Evolutionary conservation across 1,284 basidiomycete species (phyloP), one percentile per base, ranked within the genome.

Genomic region (Macrocystidia cucumis): DNA sequence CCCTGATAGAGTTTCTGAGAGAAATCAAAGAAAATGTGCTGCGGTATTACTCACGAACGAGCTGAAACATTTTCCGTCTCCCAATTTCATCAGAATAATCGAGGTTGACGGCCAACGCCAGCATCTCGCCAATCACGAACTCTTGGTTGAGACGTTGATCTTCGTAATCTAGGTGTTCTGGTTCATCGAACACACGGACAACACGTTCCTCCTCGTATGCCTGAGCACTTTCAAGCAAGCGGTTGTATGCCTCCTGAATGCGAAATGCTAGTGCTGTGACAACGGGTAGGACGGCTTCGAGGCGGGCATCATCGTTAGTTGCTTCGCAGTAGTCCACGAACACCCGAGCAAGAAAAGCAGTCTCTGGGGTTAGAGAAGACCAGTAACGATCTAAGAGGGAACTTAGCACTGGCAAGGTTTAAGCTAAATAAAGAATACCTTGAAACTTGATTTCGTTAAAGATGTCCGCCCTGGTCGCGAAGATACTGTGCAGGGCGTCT

Each of bases 21-120:
- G 37, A 29, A 11, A 33, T 35, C 29, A 16, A 17, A 9, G 12
- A 9, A 37, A 29, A 25, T 17, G 37, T 7, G 8, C 14, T 25
- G 3, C 20, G 29, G 26, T 14, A 29, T 26, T 18, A 76, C 83
- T 58, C 47, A 84, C 88, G 76, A 43, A 91, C 76, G 25, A 93
- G 74, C 41, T 76, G 70, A 50, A 91, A 90, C 85, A 96, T 93
- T 60, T 89, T 91, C 43, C 91, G 65, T 42, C 92, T 63, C 4
- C 95, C 93, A 44, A 88, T 88, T 59, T 98, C 91, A 62, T 98
- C 95, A 1, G 79, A 77, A 48, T 93, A 98, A 58, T 98, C 95
- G 20, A 91, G 66, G 39, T 84, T 77, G 3, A 89, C 72, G 0
- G 89, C 88, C 17, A 97, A 65, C 43, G 74, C 75, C 16, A 97